Percentiles rank a stretch among this genome's conserved stretches.
Evolutionary conservation across 768 basidiomycete species (phyloP).

Genomic region (Rubroboletus pulcherrimus): DNA sequence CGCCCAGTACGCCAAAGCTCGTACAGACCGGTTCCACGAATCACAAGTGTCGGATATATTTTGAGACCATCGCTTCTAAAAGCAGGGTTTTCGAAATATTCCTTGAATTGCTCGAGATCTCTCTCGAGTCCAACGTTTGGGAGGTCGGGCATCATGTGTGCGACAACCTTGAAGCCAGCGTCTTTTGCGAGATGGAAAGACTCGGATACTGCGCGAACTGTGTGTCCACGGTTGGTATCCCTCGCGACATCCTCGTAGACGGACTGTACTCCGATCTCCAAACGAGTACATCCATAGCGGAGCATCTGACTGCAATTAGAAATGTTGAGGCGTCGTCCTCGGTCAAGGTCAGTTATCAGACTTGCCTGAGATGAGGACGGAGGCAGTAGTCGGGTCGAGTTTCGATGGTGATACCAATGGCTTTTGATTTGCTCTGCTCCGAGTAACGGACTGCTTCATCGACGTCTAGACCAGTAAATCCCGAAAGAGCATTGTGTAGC

Average conservation of each 20-base stretch:
- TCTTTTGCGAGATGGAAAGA: slow-evolving; percentile 98
- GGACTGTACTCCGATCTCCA: slow-evolving; percentile 98
- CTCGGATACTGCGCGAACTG: slow-evolving; percentile 94
- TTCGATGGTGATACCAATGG: slow-evolving; percentile 98
- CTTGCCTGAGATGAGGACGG: slow-evolving; percentile 87
- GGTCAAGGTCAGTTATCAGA: not conserved
- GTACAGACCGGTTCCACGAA: slow-evolving; percentile 93
- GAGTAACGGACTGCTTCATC: slow-evolving; percentile 98
- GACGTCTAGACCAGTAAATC: slow-evolving; percentile 88
- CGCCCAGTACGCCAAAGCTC: slow-evolving; percentile 96
- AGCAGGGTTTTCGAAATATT: slow-evolving; percentile 98
- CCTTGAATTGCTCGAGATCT: slow-evolving; percentile 98
- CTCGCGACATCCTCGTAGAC: slow-evolving; percentile 99
- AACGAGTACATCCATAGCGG: slow-evolving; percentile 95
- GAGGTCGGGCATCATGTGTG: slow-evolving; percentile 99
- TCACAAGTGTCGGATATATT: slow-evolving; percentile 97
- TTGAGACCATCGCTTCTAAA: slow-evolving; percentile 97
- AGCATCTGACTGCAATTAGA: slow-evolving; percentile 85
- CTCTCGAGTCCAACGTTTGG: slow-evolving; percentile 97
- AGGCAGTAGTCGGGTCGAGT: slow-evolving; percentile 98
- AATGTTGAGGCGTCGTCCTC: not conserved
- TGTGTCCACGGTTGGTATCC: slow-evolving; percentile 98
- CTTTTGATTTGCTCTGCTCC: slow-evolving; percentile 96
- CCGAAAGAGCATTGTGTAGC: slow-evolving; percentile 93
- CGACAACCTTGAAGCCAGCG: slow-evolving; percentile 99